Conservation (phyloP, 2,329 filamentous ascomycete species). For the Cytospora chrysosperma region DNA sequence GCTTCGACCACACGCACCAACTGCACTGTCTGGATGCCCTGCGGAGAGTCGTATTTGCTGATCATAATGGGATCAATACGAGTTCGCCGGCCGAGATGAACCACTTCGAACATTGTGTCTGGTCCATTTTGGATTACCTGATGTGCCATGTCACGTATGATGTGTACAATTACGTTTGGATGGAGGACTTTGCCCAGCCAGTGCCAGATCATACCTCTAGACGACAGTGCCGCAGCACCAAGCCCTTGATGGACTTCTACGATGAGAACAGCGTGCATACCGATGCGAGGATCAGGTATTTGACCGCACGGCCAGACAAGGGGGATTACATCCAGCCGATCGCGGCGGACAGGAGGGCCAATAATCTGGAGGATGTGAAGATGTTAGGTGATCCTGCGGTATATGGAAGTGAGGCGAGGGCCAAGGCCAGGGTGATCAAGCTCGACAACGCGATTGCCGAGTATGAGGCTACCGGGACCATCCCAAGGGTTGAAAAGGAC, state of each 20-base stretch:
- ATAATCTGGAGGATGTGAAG: not conserved
- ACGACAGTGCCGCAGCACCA: not conserved
- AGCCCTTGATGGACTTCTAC: slow-evolving; percentile 2
- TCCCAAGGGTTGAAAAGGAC: not conserved
- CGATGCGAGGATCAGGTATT: not conserved
- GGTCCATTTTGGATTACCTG: slow-evolving; percentile 10
- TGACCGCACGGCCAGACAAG: not conserved
- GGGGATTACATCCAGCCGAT: not conserved
- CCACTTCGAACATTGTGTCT: slow-evolving; percentile 13
- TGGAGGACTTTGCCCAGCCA: slow-evolving; percentile 9
- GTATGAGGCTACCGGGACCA: slow-evolving; percentile 6
- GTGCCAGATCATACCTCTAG: not conserved
- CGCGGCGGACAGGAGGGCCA: not conserved
- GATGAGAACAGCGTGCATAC: not conserved
- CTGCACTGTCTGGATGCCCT: slow-evolving; percentile 6
- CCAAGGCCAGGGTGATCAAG: slow-evolving; percentile 1
- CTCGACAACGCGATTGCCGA: not conserved
- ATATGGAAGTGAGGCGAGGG: slow-evolving; percentile 4
- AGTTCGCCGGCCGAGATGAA: slow-evolving; percentile 3
- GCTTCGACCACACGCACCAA: slow-evolving; percentile 15
- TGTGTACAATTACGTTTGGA: slow-evolving; percentile 13
- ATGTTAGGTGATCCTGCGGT: not conserved
- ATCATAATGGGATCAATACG: slow-evolving; percentile 5
- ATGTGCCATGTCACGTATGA: slow-evolving; percentile 12
- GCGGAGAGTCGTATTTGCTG: slow-evolving; percentile 3